Percentiles rank a stretch among this genome's conserved stretches.
These are phyloP conservation scores for Artomyces pyxidatus DNA, from an alignment of 768 basidiomycete genomes.

Conservation along the genomic window DNA sequence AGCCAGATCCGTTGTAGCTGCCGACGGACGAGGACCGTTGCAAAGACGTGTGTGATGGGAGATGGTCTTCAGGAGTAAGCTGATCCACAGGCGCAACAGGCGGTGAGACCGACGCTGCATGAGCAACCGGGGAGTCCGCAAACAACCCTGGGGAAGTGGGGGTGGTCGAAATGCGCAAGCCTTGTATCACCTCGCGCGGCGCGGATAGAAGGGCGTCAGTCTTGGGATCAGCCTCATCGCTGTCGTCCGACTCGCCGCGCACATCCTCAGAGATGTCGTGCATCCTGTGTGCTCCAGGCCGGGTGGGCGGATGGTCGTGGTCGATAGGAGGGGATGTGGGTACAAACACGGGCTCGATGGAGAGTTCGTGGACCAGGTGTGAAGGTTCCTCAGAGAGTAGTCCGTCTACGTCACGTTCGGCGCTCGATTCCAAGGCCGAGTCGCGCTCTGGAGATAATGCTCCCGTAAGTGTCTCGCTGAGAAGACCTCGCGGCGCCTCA, in stretches of 20 bases:
- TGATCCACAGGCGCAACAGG: conserved; percentile 18
- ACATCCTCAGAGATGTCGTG: conserved; percentile 20
- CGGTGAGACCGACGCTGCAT: conserved; percentile 15
- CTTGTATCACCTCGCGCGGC: conserved; percentile 33
- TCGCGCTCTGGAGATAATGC: conserved; percentile 1
- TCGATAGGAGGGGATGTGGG: conserved; percentile 19
- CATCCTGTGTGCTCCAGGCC: conserved; percentile 30
- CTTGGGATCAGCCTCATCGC: neutral
- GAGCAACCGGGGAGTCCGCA: conserved; percentile 3
- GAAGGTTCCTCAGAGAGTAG: neutral
- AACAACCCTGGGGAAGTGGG: conserved; percentile 23
- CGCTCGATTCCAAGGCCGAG: conserved; percentile 1
- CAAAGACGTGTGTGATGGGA: neutral
- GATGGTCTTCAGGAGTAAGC: neutral
- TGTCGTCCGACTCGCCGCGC: conserved; percentile 6
- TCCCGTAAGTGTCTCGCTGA: neutral
- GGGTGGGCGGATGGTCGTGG: conserved; percentile 22
- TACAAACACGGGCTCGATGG: conserved; percentile 50
- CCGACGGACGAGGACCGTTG: neutral
- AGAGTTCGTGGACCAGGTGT: conserved; percentile 10
- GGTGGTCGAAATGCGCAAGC: conserved; percentile 46
- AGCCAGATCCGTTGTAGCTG: conserved; percentile 8
- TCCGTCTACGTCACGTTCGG: neutral
- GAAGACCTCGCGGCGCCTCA: neutral
- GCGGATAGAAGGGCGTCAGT: neutral